Conservation (phyloP, 1,284 basidiomycete species). For the Phenoliferia sp. region DNA sequence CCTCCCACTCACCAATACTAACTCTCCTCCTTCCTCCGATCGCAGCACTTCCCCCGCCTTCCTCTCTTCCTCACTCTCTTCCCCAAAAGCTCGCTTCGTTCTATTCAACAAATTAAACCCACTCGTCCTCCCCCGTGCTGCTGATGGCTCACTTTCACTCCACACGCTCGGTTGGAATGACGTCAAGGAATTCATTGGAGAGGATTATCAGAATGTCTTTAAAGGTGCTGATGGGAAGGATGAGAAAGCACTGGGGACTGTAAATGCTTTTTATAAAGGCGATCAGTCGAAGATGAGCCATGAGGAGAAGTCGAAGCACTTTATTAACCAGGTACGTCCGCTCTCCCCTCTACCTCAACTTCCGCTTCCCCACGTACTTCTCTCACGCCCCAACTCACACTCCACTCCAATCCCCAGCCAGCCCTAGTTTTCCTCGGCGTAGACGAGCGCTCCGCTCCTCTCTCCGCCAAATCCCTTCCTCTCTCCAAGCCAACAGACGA, state of each 20-base stretch:
- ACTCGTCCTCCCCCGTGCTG: slow-evolving; percentile 27
- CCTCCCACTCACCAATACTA: neutral
- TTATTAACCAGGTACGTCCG: slow-evolving; percentile 22
- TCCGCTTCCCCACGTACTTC: neutral
- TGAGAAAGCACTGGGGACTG: slow-evolving; percentile 2
- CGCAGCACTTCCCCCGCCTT: slow-evolving; percentile 30
- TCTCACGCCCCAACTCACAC: neutral
- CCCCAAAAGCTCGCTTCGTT: slow-evolving; percentile 39
- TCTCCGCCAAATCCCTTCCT: slow-evolving; percentile 52
- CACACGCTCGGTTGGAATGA: slow-evolving; percentile 39
- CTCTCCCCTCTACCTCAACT: neutral
- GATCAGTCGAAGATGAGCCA: neutral
- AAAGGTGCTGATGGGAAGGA: slow-evolving; percentile 40
- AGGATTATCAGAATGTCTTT: slow-evolving; percentile 23
- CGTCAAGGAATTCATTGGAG: slow-evolving; percentile 31
- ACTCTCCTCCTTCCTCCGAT: neutral
- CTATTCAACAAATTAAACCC: slow-evolving; percentile 40
- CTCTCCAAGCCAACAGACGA: slow-evolving; percentile 30
- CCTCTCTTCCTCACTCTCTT: slow-evolving; percentile 39
- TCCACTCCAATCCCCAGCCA: slow-evolving; percentile 13
- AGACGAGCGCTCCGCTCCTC: slow-evolving; percentile 55
- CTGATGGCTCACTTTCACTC: slow-evolving; percentile 25
- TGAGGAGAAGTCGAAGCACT: slow-evolving; percentile 15
- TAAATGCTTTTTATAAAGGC: neutral
- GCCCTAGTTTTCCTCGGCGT: slow-evolving; percentile 68